These are phyloP conservation scores for Paracamarosporium sp. DNA, from an alignment of 2,329 filamentous ascomycete species.

Conservation along the genomic window DNA sequence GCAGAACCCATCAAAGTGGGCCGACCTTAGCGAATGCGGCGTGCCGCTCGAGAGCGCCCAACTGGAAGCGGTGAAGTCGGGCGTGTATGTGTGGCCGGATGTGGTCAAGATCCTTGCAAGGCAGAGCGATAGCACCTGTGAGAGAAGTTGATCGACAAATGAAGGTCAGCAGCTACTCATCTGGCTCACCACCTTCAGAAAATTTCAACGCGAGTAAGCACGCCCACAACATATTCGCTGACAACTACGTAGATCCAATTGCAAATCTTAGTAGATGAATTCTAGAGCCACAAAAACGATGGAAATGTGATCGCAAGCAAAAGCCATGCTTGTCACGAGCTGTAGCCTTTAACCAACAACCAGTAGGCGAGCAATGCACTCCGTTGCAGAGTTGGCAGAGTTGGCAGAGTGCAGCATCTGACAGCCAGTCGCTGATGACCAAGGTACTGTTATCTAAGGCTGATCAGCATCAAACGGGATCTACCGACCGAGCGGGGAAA, in stretches of 20 bases:
- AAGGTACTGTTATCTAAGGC: background rate
- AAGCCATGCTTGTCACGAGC: background rate
- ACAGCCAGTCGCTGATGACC: background rate
- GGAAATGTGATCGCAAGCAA: no score
- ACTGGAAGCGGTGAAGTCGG: slow-evolving; percentile 7
- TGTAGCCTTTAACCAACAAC: no score
- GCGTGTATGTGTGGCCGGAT: slow-evolving; percentile 1
- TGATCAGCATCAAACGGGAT: background rate
- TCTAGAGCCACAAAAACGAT: no score
- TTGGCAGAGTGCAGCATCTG: no score
- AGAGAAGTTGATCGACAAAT: background rate
- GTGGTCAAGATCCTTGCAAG: slow-evolving; percentile 6
- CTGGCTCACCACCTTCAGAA: background rate
- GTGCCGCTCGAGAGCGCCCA: background rate
- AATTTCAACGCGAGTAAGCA: slow-evolving; percentile 10
- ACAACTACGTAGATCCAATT: background rate
- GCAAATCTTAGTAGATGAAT: background rate
- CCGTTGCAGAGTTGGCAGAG: no score
- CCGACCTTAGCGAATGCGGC: slow-evolving; percentile 8
- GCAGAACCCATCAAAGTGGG: background rate
- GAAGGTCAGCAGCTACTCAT: background rate
- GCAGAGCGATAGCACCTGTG: background rate
- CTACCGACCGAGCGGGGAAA: background rate
- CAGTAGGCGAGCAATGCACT: no score
- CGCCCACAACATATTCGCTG: background rate